Evolutionary conservation across 1,284 basidiomycete genomes (phyloP).

Genomic region (Rhizopogon parksii): DNA sequence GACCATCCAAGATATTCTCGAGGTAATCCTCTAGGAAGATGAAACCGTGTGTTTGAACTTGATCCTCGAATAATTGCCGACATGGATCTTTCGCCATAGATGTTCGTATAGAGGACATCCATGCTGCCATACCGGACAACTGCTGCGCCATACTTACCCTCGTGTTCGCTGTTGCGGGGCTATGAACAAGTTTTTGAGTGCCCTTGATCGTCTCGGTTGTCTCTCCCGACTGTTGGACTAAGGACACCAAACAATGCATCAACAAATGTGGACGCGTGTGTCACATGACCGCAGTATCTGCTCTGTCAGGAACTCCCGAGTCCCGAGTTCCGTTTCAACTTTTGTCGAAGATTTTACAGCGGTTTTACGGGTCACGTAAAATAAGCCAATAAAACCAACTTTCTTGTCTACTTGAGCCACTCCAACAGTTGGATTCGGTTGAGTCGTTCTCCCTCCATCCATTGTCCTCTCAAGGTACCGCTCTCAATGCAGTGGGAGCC

Average conservation of each 20-base stretch:
- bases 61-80: slow-evolving; percentile 59
- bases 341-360: too few relatives aligned
- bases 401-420: too few relatives aligned
- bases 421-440: too few relatives aligned
- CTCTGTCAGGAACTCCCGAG: too few relatives aligned
- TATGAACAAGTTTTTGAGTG: background rate
- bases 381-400: too few relatives aligned
- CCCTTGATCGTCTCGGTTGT: background rate
- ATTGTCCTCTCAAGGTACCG: too few relatives aligned
- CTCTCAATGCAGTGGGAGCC: too few relatives aligned
- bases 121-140: slow-evolving; percentile 40
- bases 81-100: slow-evolving; percentile 68
- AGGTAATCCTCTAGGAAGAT: slow-evolving; percentile 73
- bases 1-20: slow-evolving; percentile 59
- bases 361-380: too few relatives aligned
- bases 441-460: too few relatives aligned
- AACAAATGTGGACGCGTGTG: slow-evolving; percentile 15
- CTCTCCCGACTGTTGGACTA: background rate
- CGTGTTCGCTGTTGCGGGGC: background rate
- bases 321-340: too few relatives aligned
- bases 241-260: slow-evolving; percentile 1
- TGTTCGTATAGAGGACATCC: slow-evolving; percentile 60
- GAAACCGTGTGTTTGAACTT: slow-evolving; percentile 68
- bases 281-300: slow-evolving; percentile 21
- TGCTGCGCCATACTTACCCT: slow-evolving; percentile 8